Base-by-base conservation (phyloP, 2,329 filamentous ascomycete genomes). In the Pezicula rhizophila region DNA sequence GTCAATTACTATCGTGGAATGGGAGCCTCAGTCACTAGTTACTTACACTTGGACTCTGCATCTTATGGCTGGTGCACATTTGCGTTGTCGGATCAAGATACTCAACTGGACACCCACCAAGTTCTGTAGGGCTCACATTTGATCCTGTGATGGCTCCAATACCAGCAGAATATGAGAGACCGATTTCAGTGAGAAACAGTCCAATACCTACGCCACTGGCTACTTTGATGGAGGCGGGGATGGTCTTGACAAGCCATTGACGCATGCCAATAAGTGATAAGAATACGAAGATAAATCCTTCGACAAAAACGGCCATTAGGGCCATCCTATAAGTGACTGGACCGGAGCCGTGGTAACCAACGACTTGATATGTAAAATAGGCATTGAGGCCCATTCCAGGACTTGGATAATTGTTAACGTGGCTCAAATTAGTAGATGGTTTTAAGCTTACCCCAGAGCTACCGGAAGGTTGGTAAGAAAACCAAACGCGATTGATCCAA, bases 381-480 rank as follows among this genome's bases (percentile, higher is more conserved):
- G 81, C 82, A 56, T 85, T 85, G 41, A 85, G 71, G 0, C 81
- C 81, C 81, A 84, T 84, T 1, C 80, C 80, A 8, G 80, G 80
- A 42, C 81, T 85, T 39, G 7, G 15, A 8, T 17, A 23, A 31
- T 26, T 25, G 56, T 47, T 49, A 54, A 40, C 1, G 20, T 26
- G 37, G 8, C 11, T 8, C 40, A 7, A 42, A 18, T 25, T 20
- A 3, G 18, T 12, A 34, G 43, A 31, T 51, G 47, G 12, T 50
- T 50, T 17, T n/a, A n/a, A 15, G 69, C 74, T 79, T 63, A 87
- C 86, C 81, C 86, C 34, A 89, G 68, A 7, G 82, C 84, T 47
- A 89, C 85, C 0, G 89, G 88, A 46, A 93, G 77, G 57, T 95
- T 95, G 25, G 89, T 89, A 46, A 91, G 74, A 17, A 92, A 75